Conservation (phyloP, 2,329 filamentous ascomycete genomes). For the Aspergillus pseudoterreus region DNA sequence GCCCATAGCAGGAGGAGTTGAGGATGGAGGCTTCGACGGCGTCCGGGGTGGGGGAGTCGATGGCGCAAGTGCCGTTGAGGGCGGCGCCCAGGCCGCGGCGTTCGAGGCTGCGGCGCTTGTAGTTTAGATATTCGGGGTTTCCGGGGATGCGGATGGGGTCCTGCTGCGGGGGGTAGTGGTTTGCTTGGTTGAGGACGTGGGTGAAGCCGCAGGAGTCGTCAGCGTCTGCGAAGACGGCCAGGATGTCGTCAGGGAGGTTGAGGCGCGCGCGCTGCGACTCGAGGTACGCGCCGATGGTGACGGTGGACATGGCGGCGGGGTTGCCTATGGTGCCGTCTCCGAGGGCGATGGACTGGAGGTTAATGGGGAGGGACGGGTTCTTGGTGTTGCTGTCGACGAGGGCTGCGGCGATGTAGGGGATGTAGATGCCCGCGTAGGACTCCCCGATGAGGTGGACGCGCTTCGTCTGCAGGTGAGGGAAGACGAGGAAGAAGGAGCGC, state of each 20-base stretch:
- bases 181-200: slow-evolving; percentile 22
- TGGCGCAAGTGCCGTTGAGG: slow-evolving; percentile 19
- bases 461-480: slow-evolving; percentile 30
- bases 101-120: slow-evolving; percentile 14
- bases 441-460: slow-evolving; percentile 36
- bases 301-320: slow-evolving; percentile 31
- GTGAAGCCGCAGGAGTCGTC: slow-evolving; percentile 32
- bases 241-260: slow-evolving; percentile 24
- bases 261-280: slow-evolving; percentile 21
- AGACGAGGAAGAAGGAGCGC: slow-evolving; percentile 25
- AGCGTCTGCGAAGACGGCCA: slow-evolving; percentile 27
- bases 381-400: slow-evolving; percentile 24
- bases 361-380: slow-evolving; percentile 23
- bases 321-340: slow-evolving; percentile 37
- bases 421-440: slow-evolving; percentile 36
- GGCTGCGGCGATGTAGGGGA: slow-evolving; percentile 34
- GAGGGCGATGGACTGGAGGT: slow-evolving; percentile 33
- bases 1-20: slow-evolving; percentile 32
- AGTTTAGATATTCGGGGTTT: slow-evolving; percentile 30
- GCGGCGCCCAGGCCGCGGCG: slow-evolving; percentile 10
- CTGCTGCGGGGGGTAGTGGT: slow-evolving; percentile 24
- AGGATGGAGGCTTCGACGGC: slow-evolving; percentile 27
- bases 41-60: slow-evolving; percentile 20
- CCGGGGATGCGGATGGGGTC: slow-evolving; percentile 29
- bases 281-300: slow-evolving; percentile 27